phyloP scores from a whole-genome alignment of 495 filamentous ascomycete species.

The Pseudoneurospora amorphoporcata region DNA sequence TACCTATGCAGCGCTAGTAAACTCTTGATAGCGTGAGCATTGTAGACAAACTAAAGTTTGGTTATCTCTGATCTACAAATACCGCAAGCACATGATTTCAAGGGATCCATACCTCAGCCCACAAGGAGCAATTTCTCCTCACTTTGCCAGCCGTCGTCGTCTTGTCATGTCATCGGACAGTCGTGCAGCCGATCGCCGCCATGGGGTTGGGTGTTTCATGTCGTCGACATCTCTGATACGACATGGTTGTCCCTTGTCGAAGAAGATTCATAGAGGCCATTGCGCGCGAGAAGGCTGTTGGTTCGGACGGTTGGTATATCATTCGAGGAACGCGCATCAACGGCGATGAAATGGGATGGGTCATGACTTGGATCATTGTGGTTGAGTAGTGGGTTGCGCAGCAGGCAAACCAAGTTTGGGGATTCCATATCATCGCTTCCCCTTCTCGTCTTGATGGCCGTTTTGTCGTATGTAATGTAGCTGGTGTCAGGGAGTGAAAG shows the following conservation, averaged over 20 bases:
- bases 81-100: neutral
- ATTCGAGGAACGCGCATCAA: neutral
- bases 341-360: too few species aligned
- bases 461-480: neutral
- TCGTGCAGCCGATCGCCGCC: neutral
- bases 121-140: neutral
- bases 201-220: too few species aligned
- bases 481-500: neutral
- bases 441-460: neutral
- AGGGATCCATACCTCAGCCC: neutral
- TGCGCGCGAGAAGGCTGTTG: neutral
- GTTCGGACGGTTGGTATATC: neutral
- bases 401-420: neutral
- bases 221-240: neutral
- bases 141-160: neutral
- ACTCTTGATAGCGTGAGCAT: neutral
- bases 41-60: neutral
- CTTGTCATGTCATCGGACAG: neutral
- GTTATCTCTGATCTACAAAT: neutral
- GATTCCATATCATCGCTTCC: neutral
- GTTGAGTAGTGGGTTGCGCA: neutral
- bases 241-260: neutral
- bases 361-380: too few species aligned
- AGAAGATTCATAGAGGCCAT: neutral
- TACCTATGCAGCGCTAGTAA: neutral